Evolutionary conservation across 768 basidiomycete species (phyloP), one percentile per base, ranked within the genome.

Genomic region (Russula earlei): DNA sequence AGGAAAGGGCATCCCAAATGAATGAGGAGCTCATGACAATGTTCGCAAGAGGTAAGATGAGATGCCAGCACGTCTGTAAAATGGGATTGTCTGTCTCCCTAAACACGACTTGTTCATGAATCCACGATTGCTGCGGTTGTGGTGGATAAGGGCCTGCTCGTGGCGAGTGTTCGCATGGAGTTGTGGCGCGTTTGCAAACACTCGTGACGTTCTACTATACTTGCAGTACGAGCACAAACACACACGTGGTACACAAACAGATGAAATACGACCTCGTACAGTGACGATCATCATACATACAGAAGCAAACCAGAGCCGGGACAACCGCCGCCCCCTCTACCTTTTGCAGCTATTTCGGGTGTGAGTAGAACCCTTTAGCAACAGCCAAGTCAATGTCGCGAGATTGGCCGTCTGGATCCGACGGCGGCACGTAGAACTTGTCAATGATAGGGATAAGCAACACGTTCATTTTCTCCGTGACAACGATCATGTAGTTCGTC

Each of bases 391-490:
- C 90, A 5, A 80, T 86, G 11, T 78, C 81, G 25, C 93, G 81
- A 34, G 75, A 74, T 20, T 77, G 74, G 5, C 81, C 78, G 12
- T 83, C 82, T 29, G 89, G 86, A 65, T 91, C 88, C 0, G 87
- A 85, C 1, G 88, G 87, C 1, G 85, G 78, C n/a, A 93, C 89
- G 69, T 90, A 91, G 71, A 83, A 95, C 68, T 91, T 84, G 75
- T 97, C 93, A 43, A 89, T 73, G 66, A 98, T 96, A 2, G 95
- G 95, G 61, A 95, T 90, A 68, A 95, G 91, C 19, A 97, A 74
- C 24, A 96, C 69, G 67, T 97, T 97, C 82, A 95, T 92, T 75
- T 91, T 92, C 37, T 90, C 89, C 0, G 95, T 98, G 63, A 97
- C 87, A 47, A 96, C 84, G 22, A 92, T 85, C 85, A 97, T 87